Evolutionary conservation across 495 filamentous ascomycete species (phyloP), one percentile per base, ranked within the genome.

Genomic region (Friedmanniomyces simplex): DNA sequence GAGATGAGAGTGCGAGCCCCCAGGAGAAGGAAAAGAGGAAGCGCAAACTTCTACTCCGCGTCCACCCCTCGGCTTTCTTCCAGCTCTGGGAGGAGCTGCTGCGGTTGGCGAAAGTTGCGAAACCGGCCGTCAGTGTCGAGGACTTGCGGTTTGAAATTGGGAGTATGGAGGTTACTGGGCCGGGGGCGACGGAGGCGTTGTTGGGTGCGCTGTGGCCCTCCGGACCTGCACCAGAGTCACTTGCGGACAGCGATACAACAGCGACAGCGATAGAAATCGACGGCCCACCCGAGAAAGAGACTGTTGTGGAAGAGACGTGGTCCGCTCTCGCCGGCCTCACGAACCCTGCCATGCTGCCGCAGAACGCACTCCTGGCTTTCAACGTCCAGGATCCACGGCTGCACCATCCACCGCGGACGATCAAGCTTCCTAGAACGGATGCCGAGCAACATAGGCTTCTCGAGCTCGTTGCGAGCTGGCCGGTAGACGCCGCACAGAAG

Each of bases 101-200:
- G 39, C 77, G 75, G 34, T 65, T 86, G 8, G 78, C 81, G 12
- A 91, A 88, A 65, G 74, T 77, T 47, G 85, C 90, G 66, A 82
- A 79, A 30, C 87, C 88, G 4, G 75, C 74, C 11, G 81, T 91
- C 21, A 82, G 81, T 54, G 67, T 95, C n/a, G 88, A 96, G 66
- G 93, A 98, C 66, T 68, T 98, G 14, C 81, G 93, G 1, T 97
- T 89, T 65, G 91, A 97, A 63, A 85, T 98, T 68, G 93, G 93
- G 45, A 96, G 89, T 66, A 91, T 97, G 50, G 87, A 95, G 60
- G 73, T 96, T 53, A 84, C 80, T 0, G 93, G 93, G 0, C 89
- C 93, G 0, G 86, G 78, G 1, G 86, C 89, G 7, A 90, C 86
- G 2, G 89, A 96, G 68, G 77, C 89, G 2, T 72, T 98, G 1